Conservation (phyloP, 106 monocot species). For the Dactylorhiza incarnata region DNA sequence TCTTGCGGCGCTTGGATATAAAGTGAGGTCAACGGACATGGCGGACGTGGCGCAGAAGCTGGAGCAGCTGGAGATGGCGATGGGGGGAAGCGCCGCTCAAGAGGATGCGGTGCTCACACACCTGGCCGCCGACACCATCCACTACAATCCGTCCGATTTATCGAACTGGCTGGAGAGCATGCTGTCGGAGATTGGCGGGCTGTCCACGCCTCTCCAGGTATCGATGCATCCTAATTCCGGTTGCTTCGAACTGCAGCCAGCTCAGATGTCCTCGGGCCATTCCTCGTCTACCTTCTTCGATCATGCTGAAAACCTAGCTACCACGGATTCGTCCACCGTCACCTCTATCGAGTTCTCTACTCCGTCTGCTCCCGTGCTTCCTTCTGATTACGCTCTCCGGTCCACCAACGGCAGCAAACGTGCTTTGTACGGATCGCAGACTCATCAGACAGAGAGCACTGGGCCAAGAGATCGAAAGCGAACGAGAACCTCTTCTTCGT, state of each 20-base stretch:
- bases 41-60: conserved; percentile 12
- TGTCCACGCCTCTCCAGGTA: background rate
- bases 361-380: background rate
- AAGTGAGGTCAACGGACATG: conserved; percentile 12
- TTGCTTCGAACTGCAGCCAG: background rate
- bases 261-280: background rate
- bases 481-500: conserved; percentile 7
- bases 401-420: background rate
- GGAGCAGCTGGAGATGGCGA: conserved; percentile 15
- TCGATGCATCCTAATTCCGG: background rate
- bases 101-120: conserved; percentile 6
- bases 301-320: conserved; percentile 2
- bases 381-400: background rate
- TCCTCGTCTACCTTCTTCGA: background rate
- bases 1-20: conserved; percentile 11
- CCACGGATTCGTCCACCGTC: conserved; percentile 1
- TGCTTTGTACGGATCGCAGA: conserved; percentile 1
- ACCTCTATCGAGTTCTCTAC: background rate
- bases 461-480: background rate
- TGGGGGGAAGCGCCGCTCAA: background rate
- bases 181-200: conserved; percentile 9
- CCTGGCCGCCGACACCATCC: conserved; percentile 9
- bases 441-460: background rate
- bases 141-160: conserved; percentile 15
- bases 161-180: conserved; percentile 11